These are phyloP conservation scores for Podila epicladia DNA, from an alignment of 192 early-diverging fungal species.

Conservation along the genomic window DNA sequence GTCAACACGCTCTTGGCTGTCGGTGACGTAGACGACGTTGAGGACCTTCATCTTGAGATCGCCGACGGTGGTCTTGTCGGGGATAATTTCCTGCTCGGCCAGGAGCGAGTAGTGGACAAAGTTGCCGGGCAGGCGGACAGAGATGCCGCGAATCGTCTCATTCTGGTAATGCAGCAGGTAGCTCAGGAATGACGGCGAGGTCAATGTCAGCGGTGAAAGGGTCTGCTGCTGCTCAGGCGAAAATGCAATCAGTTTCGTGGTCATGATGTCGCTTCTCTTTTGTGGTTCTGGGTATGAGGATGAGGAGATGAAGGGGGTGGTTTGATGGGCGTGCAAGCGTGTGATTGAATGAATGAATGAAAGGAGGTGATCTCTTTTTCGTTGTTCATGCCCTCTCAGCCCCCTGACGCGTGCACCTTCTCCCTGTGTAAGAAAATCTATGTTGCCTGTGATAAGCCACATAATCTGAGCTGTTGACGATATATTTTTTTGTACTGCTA, in stretches of 20 bases:
- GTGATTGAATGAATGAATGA: neutral
- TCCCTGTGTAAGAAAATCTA: neutral
- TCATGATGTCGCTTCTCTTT: conserved; percentile 7
- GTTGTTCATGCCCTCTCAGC: neutral
- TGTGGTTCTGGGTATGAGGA: neutral
- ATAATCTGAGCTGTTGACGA: no score
- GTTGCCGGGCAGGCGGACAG: conserved; percentile 46
- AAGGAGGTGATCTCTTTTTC: neutral
- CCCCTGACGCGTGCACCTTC: no score
- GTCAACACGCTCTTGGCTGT: conserved; percentile 30
- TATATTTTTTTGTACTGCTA: no score
- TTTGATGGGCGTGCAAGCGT: neutral
- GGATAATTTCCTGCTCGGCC: conserved; percentile 32
- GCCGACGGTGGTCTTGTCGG: conserved; percentile 41
- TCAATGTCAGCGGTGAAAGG: conserved; percentile 22
- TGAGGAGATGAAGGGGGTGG: neutral
- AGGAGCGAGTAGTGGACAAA: conserved; percentile 44
- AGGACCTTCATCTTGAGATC: conserved; percentile 52
- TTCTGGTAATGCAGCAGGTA: conserved; percentile 49
- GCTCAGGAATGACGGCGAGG: conserved; percentile 41
- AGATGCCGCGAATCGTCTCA: conserved; percentile 46
- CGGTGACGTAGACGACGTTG: conserved; percentile 44
- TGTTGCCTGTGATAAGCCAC: neutral
- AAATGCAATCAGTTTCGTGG: conserved; percentile 47
- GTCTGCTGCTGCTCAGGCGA: conserved; percentile 41